Percentiles rank a stretch among this genome's conserved stretches.
Conservation (phyloP, 257 asterid species). For the Datura wrightii region DNA sequence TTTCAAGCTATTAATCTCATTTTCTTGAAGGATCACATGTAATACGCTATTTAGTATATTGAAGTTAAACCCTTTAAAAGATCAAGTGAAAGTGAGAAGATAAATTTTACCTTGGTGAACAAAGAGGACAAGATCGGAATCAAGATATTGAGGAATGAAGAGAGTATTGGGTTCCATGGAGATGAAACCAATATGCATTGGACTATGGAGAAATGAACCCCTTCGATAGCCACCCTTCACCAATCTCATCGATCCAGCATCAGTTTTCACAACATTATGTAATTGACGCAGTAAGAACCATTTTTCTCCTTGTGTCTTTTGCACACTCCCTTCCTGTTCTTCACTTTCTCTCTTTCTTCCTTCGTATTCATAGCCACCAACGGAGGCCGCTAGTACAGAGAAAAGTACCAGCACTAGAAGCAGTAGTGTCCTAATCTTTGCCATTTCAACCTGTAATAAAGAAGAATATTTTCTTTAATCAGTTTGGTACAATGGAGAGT, state of each 20-base stretch:
- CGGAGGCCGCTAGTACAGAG: slow-evolving; percentile 35
- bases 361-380: slow-evolving; percentile 28
- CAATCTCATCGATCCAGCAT: slow-evolving; percentile 74
- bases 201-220: slow-evolving; percentile 29
- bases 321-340: slow-evolving; percentile 24
- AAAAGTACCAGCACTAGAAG: slow-evolving; percentile 42
- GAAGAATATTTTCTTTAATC: not conserved
- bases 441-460: slow-evolving; percentile 24
- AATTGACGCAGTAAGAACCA: slow-evolving; percentile 64
- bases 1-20: not conserved
- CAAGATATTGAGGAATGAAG: slow-evolving; percentile 92
- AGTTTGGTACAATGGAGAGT: not conserved
- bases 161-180: slow-evolving; percentile 84
- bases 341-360: not conserved
- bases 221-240: slow-evolving; percentile 45
- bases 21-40: not conserved
- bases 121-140: slow-evolving; percentile 77
- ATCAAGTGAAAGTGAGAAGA: not conserved
- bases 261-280: slow-evolving; percentile 59
- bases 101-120: slow-evolving; percentile 55
- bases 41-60: not conserved
- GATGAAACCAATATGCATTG: slow-evolving; percentile 75
- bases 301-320: slow-evolving; percentile 38
- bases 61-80: not conserved
- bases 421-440: slow-evolving; percentile 15